Base-by-base conservation (phyloP, 2,329 filamentous ascomycete genomes). In the Diaporthe sp. region DNA sequence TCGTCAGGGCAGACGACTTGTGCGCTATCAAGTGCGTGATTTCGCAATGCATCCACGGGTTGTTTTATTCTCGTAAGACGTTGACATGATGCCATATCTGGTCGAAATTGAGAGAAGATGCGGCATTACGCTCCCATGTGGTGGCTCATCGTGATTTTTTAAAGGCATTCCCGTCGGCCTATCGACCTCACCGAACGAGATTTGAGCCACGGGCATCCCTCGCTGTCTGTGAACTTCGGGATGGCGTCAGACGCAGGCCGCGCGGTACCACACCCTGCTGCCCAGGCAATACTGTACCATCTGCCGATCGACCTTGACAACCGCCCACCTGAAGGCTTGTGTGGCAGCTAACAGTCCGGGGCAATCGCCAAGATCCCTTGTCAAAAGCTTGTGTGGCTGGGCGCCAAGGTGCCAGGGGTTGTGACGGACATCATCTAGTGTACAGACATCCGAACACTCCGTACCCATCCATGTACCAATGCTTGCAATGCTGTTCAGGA, bases 11-110 rank as follows among this genome's bases (percentile, higher is more conserved):
- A 70, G 35, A 44, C 47, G 65, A 65, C 35, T 53, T 47, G 22
- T 73, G 17, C 65, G 65, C 51, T 56, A 70, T 70, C 72, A 63
- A 63, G 47, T 55, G 56, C 65, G 65, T 73, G 72, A 73, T 73
- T 32, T 17, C 25, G 44, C 25, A 53, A 32, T 55, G 56, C 56
- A 71, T 32, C 27, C 56, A 32, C 32, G 22, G 44, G 70, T 71
- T 27, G 70, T 63, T 71, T 71, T 63, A 3, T 32, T 71, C 56
- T 63, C 70, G 47, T 71, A 71, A 71, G 6, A 44, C 17, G 27
- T 63, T 63, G 58, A 51, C 35, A 56, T 63, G 70, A 71, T 63
- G 70, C 70, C 56, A 63, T 71, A 50, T 63, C 35, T 63, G 35
- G 70, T 63, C 70, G 63, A 13, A 25, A 71, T 35, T 12, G 70